These are phyloP conservation scores for Cotoneaster glaucophyllus DNA, from an alignment of 306 rosid genomes.

Conservation along the genomic window DNA sequence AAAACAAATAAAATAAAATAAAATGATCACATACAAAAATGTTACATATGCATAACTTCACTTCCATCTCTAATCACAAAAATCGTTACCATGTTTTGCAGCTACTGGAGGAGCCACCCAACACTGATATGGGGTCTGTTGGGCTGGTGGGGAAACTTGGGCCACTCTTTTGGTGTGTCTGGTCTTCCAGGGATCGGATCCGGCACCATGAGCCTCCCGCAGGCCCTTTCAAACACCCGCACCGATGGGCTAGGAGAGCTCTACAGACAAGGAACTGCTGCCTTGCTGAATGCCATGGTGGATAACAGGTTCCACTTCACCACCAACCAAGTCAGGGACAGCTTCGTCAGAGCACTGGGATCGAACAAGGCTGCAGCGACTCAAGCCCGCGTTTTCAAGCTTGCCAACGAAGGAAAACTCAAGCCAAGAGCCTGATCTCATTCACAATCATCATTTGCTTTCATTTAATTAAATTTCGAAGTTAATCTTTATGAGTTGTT, in stretches of 20 bases:
- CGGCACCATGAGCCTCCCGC: conserved; percentile 40
- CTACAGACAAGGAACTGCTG: conserved; percentile 75
- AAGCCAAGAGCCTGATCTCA: conserved; percentile 40
- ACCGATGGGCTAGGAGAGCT: conserved; percentile 72
- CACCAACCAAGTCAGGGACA: conserved; percentile 61
- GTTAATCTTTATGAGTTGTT: neutral
- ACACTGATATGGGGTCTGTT: conserved; percentile 68
- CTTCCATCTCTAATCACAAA: neutral
- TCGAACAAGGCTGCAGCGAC: conserved; percentile 68
- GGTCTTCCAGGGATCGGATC: conserved; percentile 56
- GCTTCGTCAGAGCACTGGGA: conserved; percentile 45
- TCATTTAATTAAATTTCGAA: conserved; percentile 1
- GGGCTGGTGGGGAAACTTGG: conserved; percentile 92
- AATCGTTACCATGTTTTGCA: conserved; percentile 18
- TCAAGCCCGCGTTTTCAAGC: conserved; percentile 71
- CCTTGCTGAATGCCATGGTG: conserved; percentile 76
- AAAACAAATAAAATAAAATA: too few species aligned
- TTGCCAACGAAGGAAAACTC: conserved; percentile 75
- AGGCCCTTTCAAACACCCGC: conserved; percentile 81
- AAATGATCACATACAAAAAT: neutral
- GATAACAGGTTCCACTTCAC: conserved; percentile 64
- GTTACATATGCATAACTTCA: neutral
- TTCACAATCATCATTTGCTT: neutral
- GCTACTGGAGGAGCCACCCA: conserved; percentile 89
- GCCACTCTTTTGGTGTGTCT: conserved; percentile 57